These are phyloP conservation scores for Pochonia chlamydosporia DNA, from an alignment of 2,329 filamentous ascomycete species.

Conservation along the genomic window DNA sequence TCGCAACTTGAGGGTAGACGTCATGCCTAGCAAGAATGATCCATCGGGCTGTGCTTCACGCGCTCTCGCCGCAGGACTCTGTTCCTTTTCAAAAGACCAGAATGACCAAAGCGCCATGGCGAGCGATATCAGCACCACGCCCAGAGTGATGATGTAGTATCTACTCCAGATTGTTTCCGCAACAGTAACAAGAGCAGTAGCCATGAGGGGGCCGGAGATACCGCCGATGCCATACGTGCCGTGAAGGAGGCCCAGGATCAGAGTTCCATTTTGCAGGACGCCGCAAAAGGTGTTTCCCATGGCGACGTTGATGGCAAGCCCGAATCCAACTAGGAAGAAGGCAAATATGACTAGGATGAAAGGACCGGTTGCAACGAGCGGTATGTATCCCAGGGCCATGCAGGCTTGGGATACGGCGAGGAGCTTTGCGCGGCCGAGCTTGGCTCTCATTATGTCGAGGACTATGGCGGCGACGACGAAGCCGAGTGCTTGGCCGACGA, in stretches of 20 bases:
- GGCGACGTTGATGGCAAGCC: conserved; percentile 49
- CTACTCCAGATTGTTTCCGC: conserved; percentile 57
- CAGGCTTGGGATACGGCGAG: conserved; percentile 53
- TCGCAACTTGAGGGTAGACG: conserved; percentile 42
- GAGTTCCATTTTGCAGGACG: conserved; percentile 46
- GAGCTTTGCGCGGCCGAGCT: conserved; percentile 59
- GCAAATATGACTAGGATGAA: conserved; percentile 61
- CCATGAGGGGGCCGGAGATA: conserved; percentile 63
- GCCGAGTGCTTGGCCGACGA: conserved; percentile 70
- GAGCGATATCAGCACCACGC: conserved; percentile 51
- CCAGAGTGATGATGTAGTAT: conserved; percentile 66
- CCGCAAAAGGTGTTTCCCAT: conserved; percentile 56
- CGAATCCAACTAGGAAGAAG: conserved; percentile 64
- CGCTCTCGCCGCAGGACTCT: conserved; percentile 28
- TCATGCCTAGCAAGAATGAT: conserved; percentile 33
- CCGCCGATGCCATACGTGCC: conserved; percentile 63
- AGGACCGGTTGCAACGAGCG: conserved; percentile 62
- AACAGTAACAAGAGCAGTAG: conserved; percentile 63
- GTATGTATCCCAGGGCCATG: conserved; percentile 56
- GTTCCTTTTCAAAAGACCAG: conserved; percentile 61
- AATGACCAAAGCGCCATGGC: conserved; percentile 61
- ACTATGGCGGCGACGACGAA: conserved; percentile 69
- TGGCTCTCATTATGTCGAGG: conserved; percentile 56
- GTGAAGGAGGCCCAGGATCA: conserved; percentile 57
- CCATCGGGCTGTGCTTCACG: conserved; percentile 16